phyloP scores from a whole-genome alignment of 2,329 filamentous ascomycete genomes.

The Aplosporella prunicola region DNA sequence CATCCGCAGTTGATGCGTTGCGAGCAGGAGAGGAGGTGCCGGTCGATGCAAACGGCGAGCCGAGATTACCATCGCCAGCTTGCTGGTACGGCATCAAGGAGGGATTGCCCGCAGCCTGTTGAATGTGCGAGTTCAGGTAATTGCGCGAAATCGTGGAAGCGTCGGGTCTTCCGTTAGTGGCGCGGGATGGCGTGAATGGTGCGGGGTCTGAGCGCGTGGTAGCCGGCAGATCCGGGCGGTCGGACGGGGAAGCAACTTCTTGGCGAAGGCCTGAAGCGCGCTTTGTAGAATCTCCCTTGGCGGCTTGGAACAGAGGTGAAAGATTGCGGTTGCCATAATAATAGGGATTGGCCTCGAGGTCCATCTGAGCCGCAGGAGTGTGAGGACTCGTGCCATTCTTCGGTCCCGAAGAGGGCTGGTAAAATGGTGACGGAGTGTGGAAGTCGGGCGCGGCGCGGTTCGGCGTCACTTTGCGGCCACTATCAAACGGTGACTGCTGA shows the following conservation, averaged over 20 bases:
- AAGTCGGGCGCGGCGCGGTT: conserved; percentile 10
- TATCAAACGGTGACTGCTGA: conserved; percentile 3
- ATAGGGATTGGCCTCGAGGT: conserved; percentile 21
- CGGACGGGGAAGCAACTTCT: conserved; percentile 21
- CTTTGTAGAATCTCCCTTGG: conserved; percentile 32
- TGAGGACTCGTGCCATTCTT: conserved; percentile 24
- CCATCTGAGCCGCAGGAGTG: conserved; percentile 20
- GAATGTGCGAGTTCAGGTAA: conserved; percentile 25
- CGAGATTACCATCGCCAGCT: conserved; percentile 7
- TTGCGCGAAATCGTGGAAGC: conserved; percentile 19
- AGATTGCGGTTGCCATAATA: conserved; percentile 40
- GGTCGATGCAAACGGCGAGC: conserved; percentile 5
- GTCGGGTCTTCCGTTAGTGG: conserved; percentile 14
- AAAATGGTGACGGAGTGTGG: conserved; percentile 32
- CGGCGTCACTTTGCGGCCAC: neutral
- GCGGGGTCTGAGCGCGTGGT: neutral
- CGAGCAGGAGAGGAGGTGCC: conserved; percentile 1
- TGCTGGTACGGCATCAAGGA: conserved; percentile 6
- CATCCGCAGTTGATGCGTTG: conserved; percentile 14
- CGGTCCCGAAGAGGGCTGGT: conserved; percentile 23
- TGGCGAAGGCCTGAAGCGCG: conserved; percentile 36
- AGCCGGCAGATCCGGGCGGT: conserved; percentile 1
- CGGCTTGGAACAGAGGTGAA: conserved; percentile 40
- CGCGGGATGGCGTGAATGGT: conserved; percentile 10
- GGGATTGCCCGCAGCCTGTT: conserved; percentile 12